These are phyloP conservation scores for Pisolithus marmoratus DNA, from an alignment of 768 basidiomycete genomes.

Conservation along the genomic window DNA sequence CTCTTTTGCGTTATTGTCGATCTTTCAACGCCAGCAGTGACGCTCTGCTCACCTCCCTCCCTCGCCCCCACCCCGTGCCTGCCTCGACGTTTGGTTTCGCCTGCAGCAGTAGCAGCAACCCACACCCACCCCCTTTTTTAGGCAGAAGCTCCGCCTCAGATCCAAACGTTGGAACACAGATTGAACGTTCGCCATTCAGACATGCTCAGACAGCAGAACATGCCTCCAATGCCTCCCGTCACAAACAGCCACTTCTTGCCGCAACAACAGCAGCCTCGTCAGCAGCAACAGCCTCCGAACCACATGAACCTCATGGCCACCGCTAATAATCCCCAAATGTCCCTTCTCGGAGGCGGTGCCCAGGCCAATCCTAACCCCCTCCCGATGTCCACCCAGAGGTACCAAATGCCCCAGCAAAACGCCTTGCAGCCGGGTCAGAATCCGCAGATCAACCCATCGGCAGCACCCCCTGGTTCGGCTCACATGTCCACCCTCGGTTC, in stretches of 20 bases:
- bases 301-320: slow-evolving; percentile 35
- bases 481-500: slow-evolving; percentile 28
- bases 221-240: slow-evolving; percentile 34
- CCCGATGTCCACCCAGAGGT: slow-evolving; percentile 20
- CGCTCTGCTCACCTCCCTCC: no score
- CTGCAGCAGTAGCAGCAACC: no score
- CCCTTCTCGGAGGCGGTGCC: slow-evolving; percentile 30
- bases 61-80: no score
- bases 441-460: slow-evolving; percentile 28
- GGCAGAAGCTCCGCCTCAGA: slow-evolving; percentile 3
- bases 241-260: slow-evolving; percentile 35
- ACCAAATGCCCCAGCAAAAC: slow-evolving; percentile 31
- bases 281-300: slow-evolving; percentile 27
- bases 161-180: slow-evolving; percentile 1
- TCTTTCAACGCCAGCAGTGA: no score
- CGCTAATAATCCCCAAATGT: slow-evolving; percentile 32
- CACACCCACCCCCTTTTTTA: slow-evolving; percentile 1
- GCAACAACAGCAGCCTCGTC: slow-evolving; percentile 33
- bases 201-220: slow-evolving; percentile 42
- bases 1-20: no score
- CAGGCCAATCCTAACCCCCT: slow-evolving; percentile 22
- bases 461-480: slow-evolving; percentile 22
- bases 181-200: slow-evolving; percentile 46
- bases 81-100: neutral
- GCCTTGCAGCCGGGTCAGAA: slow-evolving; percentile 35